These are phyloP conservation scores for Fusarium falciforme DNA, from an alignment of 2,329 filamentous ascomycete genomes.

Conservation along the genomic window DNA sequence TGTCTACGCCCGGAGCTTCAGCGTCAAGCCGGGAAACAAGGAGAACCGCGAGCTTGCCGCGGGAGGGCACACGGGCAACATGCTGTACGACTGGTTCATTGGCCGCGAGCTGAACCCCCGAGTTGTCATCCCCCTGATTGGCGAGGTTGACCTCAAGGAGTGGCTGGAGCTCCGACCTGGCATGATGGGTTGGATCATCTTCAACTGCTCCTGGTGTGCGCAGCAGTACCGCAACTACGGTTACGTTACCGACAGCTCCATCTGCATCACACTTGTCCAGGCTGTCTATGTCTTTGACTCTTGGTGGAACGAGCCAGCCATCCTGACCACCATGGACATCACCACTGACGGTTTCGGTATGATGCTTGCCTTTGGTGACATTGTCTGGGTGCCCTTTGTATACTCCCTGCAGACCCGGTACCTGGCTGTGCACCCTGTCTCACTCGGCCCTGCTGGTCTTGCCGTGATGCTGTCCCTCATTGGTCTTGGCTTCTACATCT, in stretches of 20 bases:
- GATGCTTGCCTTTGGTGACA: constrained; percentile 93
- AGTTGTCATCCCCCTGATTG: constrained; percentile 79
- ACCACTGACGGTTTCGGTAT: constrained; percentile 93
- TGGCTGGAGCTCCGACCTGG: constrained; percentile 94
- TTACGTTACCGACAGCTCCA: constrained; percentile 85
- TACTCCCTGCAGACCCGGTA: constrained; percentile 90
- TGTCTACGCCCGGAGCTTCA: constrained; percentile 86
- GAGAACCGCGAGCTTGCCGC: constrained; percentile 81
- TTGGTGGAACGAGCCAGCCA: constrained; percentile 87
- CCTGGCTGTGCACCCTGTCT: constrained; percentile 81
- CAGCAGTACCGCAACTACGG: constrained; percentile 90
- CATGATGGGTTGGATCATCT: constrained; percentile 86
- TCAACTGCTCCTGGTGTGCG: constrained; percentile 86
- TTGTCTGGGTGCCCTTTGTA: constrained; percentile 92
- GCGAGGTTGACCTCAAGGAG: constrained; percentile 89
- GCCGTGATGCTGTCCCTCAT: constrained; percentile 75
- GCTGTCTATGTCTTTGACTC: constrained; percentile 85
- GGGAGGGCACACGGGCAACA: constrained; percentile 84
- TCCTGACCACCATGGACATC: constrained; percentile 94
- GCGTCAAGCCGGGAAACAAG: constrained; percentile 79
- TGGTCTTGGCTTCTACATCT: constrained; percentile 83
- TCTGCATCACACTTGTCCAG: constrained; percentile 83
- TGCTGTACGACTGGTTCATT: constrained; percentile 96
- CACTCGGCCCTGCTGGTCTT: constrained; percentile 78
- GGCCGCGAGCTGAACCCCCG: constrained; percentile 95